Percentiles rank a stretch among this genome's conserved stretches.
Evolutionary conservation across 108 stramenopile species (phyloP).

Genomic region (Bacterosira constricta): DNA sequence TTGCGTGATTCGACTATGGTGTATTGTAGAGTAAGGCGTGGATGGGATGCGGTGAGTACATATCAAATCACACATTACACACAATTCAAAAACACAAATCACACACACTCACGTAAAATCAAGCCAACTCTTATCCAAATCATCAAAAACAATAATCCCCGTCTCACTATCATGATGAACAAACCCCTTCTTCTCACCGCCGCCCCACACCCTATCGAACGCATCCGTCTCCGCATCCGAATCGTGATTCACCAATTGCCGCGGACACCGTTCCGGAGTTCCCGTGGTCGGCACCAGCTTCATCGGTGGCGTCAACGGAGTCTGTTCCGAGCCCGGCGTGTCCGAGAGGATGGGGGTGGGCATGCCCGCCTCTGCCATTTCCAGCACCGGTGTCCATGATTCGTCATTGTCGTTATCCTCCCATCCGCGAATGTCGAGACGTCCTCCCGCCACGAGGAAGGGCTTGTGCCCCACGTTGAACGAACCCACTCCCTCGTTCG

Average conservation of each 20-base stretch:
- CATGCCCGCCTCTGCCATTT: slow-evolving; percentile 16
- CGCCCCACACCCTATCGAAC: slow-evolving; percentile 37
- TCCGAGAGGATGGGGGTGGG: slow-evolving; percentile 17
- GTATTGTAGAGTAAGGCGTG: too few species aligned
- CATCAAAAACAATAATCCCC: slow-evolving; percentile 11
- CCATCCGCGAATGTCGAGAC: slow-evolving; percentile 52
- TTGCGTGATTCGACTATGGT: background rate
- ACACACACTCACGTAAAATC: too few species aligned
- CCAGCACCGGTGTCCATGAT: slow-evolving; percentile 39
- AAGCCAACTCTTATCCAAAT: slow-evolving; percentile 8
- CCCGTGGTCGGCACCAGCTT: slow-evolving; percentile 3
- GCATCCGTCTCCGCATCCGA: slow-evolving; percentile 21
- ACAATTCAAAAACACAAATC: too few species aligned
- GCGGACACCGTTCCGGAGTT: slow-evolving; percentile 17
- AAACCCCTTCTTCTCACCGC: slow-evolving; percentile 31
- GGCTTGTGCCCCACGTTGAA: slow-evolving; percentile 63
- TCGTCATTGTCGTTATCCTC: slow-evolving; percentile 1
- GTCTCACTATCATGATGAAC: slow-evolving; percentile 2
- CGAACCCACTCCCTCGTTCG: slow-evolving; percentile 33
- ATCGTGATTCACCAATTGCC: slow-evolving; percentile 28
- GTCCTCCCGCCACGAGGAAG: slow-evolving; percentile 71
- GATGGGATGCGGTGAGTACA: too few species aligned
- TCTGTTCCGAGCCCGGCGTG: background rate
- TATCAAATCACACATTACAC: too few species aligned
- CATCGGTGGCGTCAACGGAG: background rate